These are phyloP conservation scores for Spatholobus suberectus DNA, from an alignment of 306 rosid species.

Conservation along the genomic window DNA sequence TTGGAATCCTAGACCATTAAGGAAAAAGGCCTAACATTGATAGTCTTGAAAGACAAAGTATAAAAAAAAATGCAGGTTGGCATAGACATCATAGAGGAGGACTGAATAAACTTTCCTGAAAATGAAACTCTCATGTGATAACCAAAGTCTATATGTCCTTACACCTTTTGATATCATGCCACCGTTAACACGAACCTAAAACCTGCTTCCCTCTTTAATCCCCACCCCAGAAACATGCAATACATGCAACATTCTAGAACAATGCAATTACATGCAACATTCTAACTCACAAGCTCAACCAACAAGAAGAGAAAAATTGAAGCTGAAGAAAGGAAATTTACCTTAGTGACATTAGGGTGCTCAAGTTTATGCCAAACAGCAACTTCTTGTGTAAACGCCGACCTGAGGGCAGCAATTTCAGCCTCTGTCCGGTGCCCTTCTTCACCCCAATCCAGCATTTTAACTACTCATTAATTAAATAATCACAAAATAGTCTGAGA, in stretches of 20 bases:
- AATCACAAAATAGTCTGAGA: constrained; percentile 27
- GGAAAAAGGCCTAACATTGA: not conserved
- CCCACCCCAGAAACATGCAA: not conserved
- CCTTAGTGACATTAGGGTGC: constrained; percentile 92
- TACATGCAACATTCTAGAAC: not conserved
- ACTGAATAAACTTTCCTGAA: not conserved
- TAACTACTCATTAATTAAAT: constrained; percentile 56
- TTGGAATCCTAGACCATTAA: not conserved
- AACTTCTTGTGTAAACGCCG: constrained; percentile 93
- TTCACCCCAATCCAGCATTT: constrained; percentile 96
- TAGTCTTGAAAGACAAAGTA: constrained; percentile 1
- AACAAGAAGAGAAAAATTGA: not conserved
- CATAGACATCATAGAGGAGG: not conserved
- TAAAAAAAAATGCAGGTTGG: not conserved
- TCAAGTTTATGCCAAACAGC: constrained; percentile 97
- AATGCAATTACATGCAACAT: too few species aligned
- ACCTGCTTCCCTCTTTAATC: not conserved
- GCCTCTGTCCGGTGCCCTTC: constrained; percentile 91
- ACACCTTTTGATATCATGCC: not conserved
- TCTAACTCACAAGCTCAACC: not conserved
- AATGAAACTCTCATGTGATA: not conserved
- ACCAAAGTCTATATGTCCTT: constrained; percentile 1
- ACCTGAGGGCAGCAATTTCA: constrained; percentile 79
- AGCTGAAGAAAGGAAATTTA: constrained; percentile 37
- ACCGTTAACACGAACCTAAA: not conserved